A percentile compares a stretch with the other conserved stretches of the same genome.
phyloP scores from a whole-genome alignment of 2,329 filamentous ascomycete genomes.

The Trichoderma simmonsii region DNA sequence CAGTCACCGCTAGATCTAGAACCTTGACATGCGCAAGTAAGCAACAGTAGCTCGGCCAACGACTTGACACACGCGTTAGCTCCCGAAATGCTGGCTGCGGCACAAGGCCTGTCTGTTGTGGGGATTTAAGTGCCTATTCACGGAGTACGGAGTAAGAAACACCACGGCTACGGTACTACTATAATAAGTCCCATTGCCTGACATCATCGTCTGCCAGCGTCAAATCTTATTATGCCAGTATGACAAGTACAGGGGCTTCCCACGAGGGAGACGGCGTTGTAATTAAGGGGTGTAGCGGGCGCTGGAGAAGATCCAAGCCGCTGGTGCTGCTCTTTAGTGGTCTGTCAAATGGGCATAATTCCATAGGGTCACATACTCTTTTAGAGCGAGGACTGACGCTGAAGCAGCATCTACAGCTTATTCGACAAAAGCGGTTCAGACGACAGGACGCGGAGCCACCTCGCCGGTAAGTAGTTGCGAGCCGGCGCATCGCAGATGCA shows the following conservation, averaged over 20 bases:
- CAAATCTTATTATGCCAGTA: neutral
- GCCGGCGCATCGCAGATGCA: neutral
- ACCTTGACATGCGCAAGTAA: constrained; percentile 38
- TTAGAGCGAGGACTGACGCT: neutral
- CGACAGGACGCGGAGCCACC: neutral
- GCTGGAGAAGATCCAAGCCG: neutral
- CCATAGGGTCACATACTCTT: neutral
- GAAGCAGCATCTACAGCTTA: neutral
- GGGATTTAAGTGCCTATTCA: constrained; percentile 48
- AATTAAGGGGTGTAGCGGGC: neutral
- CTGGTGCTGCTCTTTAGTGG: neutral
- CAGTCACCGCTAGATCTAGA: constrained; percentile 52
- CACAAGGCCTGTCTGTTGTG: constrained; percentile 45
- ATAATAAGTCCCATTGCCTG: neutral
- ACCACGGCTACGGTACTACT: neutral
- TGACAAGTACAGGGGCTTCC: neutral
- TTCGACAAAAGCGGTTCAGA: neutral
- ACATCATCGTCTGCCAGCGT: neutral
- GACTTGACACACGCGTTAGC: constrained; percentile 54
- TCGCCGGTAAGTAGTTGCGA: neutral
- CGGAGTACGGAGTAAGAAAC: constrained; percentile 12
- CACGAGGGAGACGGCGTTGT: neutral
- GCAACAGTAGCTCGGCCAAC: constrained; percentile 39
- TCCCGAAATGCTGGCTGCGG: constrained; percentile 48
- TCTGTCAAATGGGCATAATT: neutral